Percentiles rank a stretch among this genome's conserved stretches.
These are phyloP conservation scores for Xerocomus amazonicus DNA, from an alignment of 1,284 basidiomycete species.

Conservation along the genomic window DNA sequence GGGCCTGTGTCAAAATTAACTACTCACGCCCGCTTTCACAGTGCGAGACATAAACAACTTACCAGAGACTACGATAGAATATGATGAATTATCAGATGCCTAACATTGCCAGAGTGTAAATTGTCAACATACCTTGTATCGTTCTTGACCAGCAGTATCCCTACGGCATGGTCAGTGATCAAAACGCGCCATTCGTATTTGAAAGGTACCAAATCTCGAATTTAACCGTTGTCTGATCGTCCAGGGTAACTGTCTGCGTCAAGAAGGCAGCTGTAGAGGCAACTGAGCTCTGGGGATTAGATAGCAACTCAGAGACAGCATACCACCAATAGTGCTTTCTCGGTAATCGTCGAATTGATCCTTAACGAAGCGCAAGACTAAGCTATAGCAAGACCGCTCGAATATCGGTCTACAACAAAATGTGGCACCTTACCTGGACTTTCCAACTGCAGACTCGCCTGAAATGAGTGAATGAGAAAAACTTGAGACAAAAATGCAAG, in stretches of 20 bases:
- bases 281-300: constrained; percentile 15
- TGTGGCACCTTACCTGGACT: constrained; percentile 68
- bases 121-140: constrained; percentile 69
- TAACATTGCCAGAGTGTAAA: neutral
- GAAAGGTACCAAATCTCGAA: constrained; percentile 90
- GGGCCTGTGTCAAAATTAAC: constrained; percentile 51
- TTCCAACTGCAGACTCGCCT: constrained; percentile 97
- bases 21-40: constrained; percentile 8
- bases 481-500: constrained; percentile 1
- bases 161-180: constrained; percentile 36
- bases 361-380: constrained; percentile 94
- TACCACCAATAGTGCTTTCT: constrained; percentile 86
- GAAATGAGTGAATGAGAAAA: constrained; percentile 7
- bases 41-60: constrained; percentile 27
- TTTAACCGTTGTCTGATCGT: constrained; percentile 89
- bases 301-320: constrained; percentile 16
- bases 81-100: neutral
- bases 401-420: constrained; percentile 2
- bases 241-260: constrained; percentile 90
- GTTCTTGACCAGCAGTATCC: constrained; percentile 92
- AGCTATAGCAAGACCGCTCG: constrained; percentile 42
- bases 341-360: constrained; percentile 98
- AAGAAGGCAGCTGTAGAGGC: constrained; percentile 79
- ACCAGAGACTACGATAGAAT: constrained; percentile 54
- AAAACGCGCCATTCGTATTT: neutral